phyloP scores from a whole-genome alignment of 2,329 filamentous ascomycete genomes.

The Apiospora malaysiana region DNA sequence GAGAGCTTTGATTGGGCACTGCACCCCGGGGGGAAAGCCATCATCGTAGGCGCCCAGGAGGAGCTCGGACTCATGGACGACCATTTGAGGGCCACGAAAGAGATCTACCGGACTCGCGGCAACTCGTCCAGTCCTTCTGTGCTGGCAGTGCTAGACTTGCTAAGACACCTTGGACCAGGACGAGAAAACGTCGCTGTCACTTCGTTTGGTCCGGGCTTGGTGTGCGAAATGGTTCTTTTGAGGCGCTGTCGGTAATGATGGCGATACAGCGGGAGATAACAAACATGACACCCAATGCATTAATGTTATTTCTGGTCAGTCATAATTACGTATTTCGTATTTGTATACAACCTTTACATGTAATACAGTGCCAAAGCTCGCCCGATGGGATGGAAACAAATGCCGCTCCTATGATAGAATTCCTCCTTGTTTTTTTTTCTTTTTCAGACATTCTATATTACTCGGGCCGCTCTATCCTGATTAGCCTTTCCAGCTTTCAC shows the following conservation, averaged over 20 bases:
- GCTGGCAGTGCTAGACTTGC: conserved; percentile 27
- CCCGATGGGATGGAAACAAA: neutral
- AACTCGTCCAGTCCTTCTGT: conserved; percentile 29
- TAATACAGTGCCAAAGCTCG: neutral
- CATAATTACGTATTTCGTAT: no score
- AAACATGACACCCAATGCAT: no score
- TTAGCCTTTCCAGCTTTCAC: neutral
- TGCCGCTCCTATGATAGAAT: neutral
- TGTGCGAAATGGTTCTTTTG: conserved; percentile 27
- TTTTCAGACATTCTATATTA: no score
- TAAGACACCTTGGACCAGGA: conserved; percentile 26
- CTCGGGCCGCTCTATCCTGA: neutral
- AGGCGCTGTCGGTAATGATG: neutral
- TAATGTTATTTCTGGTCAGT: no score
- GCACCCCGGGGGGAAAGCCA: conserved; percentile 28
- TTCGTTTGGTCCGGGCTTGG: conserved; percentile 29
- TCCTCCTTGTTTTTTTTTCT: no score
- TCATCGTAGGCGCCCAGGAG: conserved; percentile 27
- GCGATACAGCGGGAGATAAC: neutral
- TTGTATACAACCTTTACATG: no score
- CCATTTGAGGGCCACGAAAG: conserved; percentile 27
- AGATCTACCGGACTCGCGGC: conserved; percentile 27
- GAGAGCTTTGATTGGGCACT: conserved; percentile 28
- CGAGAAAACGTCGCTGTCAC: conserved; percentile 27
- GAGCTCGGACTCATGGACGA: conserved; percentile 26